Evolutionary conservation across 2,329 filamentous ascomycete genomes (phyloP).

Genomic region (Colletotrichum graminicola): DNA sequence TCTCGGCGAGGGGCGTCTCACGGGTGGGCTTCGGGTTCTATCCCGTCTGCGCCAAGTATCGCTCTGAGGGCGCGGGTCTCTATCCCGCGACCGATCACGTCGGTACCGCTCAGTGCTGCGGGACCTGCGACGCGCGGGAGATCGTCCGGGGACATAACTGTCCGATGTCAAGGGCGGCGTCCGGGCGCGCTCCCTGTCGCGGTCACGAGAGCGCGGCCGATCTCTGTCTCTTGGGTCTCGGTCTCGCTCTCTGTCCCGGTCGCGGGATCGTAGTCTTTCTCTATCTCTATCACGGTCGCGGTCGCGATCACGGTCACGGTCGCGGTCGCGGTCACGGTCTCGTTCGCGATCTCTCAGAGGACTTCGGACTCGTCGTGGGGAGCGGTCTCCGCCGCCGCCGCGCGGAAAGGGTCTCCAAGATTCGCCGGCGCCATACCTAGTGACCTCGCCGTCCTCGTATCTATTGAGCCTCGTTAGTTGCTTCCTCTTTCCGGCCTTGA

Average conservation of each 20-base stretch:
- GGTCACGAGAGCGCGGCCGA: slow-evolving; percentile 46
- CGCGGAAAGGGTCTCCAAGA: slow-evolving; percentile 71
- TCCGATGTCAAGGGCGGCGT: slow-evolving; percentile 55
- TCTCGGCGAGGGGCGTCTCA: slow-evolving; percentile 49
- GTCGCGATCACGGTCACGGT: slow-evolving; percentile 38
- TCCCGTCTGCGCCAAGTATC: slow-evolving; percentile 43
- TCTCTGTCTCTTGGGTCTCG: slow-evolving; percentile 53
- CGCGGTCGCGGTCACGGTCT: slow-evolving; percentile 37
- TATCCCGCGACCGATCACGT: slow-evolving; percentile 55
- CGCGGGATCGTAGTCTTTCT: slow-evolving; percentile 55
- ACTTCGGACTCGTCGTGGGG: slow-evolving; percentile 55
- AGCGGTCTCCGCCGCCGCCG: slow-evolving; percentile 52
- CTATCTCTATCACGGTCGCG: slow-evolving; percentile 45
- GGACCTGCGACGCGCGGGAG: slow-evolving; percentile 57
- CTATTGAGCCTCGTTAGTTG: slow-evolving; percentile 49
- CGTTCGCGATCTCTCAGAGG: slow-evolving; percentile 44
- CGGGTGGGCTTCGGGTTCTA: slow-evolving; percentile 50
- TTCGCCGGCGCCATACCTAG: slow-evolving; percentile 72
- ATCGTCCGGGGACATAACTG: slow-evolving; percentile 61
- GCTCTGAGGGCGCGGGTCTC: slow-evolving; percentile 38
- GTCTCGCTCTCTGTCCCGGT: slow-evolving; percentile 43
- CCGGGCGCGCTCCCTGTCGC: slow-evolving; percentile 47
- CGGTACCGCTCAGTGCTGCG: slow-evolving; percentile 58
- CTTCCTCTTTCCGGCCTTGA: neutral
- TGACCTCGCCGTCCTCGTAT: slow-evolving; percentile 72